These are phyloP conservation scores for Kazachstania africana DNA, from an alignment of 805 yeast species.

Conservation along the genomic window DNA sequence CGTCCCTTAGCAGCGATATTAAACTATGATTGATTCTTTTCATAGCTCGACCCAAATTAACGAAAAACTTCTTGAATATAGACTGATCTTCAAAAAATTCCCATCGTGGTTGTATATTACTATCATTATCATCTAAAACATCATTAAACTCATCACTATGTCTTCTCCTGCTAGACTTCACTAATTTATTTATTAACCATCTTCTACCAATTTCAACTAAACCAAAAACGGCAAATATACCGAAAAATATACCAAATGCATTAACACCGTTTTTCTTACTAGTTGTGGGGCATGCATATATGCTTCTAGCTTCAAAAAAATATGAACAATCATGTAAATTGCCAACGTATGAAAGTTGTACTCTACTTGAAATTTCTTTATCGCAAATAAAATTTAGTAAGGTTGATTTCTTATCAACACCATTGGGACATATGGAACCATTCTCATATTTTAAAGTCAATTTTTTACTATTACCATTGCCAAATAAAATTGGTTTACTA, in stretches of 20 bases:
- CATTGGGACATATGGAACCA: conserved; percentile 54
- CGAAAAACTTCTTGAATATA: conserved; percentile 2
- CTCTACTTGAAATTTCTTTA: conserved; percentile 53
- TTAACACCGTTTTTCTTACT: conserved; percentile 53
- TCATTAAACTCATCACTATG: background rate
- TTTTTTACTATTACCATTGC: conserved; percentile 29
- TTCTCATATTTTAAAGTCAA: conserved; percentile 55
- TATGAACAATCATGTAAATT: conserved; percentile 67
- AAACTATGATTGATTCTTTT: background rate
- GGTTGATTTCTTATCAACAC: conserved; percentile 48
- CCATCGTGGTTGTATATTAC: conserved; percentile 16
- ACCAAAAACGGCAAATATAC: conserved; percentile 35
- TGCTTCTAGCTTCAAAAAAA: conserved; percentile 72
- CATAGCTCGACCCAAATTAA: background rate
- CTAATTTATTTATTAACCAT: conserved; percentile 10
- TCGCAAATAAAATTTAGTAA: conserved; percentile 69
- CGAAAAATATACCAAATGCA: conserved; percentile 51
- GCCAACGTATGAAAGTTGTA: conserved; percentile 59
- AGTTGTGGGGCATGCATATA: conserved; percentile 78
- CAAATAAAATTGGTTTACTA: conserved; percentile 52
- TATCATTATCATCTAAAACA: background rate
- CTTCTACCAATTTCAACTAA: conserved; percentile 30
- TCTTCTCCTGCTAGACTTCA: conserved; percentile 14
- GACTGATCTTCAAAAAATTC: conserved; percentile 17
- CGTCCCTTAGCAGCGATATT: background rate